Base-by-base conservation (phyloP, 495 filamentous ascomycete species). In the Hapsidospora chrysogenum region DNA sequence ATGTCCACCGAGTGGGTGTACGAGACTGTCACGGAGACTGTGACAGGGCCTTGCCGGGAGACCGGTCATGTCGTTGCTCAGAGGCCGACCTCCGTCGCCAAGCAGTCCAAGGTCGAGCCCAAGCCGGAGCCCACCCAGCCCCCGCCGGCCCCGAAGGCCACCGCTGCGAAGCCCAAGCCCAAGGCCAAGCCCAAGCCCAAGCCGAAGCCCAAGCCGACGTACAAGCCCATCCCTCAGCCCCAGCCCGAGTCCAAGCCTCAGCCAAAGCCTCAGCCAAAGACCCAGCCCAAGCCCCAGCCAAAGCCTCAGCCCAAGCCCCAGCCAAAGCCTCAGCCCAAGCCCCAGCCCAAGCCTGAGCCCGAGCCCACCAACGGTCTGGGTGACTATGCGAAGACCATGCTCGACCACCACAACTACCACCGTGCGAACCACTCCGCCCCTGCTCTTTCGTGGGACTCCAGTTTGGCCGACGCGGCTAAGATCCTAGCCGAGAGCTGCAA, bases 361-460 rank as follows among this genome's bases (percentile, higher is more conserved):
- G 21, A 40, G 4, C 41, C 48, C 20, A 43, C 46, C 16, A 35
- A 44, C 17, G 41, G 36, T 11, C 15, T 31, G 25, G 31, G 31
- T 29, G 58, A 58, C 43, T 61, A 54, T 41, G n/a, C 17, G 9
- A 46, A 41, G 35, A 46, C 53, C 18, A 49, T 47, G 28, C 48
- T 86, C 26, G 63, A 73, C 47, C 72, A 78, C 55, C 89, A 97
- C 70, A 94, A 95, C 62, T 41, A 75, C 27, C 80, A 85, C 56
- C 86, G 89, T 45, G 66, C 68, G 50, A 85, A 82, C 60, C 85
- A 95, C 64, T 80, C 78, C 15, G 72, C 74, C 22, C 46, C 51
- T 11, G 67, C 60, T 25, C 43, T 96, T 15, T 48, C 42, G 23
- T 96, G 78, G 74, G 63, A 70, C 41, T 50, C 60, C 3, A 54